Evolutionary conservation across 1,139 yeast genomes (phyloP).

Genomic region (Yamadazyma trypodendri): DNA sequence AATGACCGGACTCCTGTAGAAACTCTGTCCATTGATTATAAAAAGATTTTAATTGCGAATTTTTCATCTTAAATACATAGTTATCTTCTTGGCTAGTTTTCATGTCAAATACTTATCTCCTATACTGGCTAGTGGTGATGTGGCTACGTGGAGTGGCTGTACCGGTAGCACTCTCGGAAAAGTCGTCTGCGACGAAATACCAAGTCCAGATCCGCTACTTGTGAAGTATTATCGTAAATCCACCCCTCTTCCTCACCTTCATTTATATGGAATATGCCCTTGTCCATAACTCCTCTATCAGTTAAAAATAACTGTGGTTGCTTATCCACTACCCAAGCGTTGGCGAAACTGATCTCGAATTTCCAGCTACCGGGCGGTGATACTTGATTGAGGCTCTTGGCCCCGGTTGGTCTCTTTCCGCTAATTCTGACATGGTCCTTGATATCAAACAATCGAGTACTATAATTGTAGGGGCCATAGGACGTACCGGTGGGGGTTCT

Average conservation of each 20-base stretch:
- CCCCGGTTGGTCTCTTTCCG: constrained; percentile 66
- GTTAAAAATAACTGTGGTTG: constrained; percentile 53
- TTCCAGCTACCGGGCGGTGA: constrained; percentile 75
- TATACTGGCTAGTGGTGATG: too few relatives aligned
- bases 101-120: too few relatives aligned
- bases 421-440: constrained; percentile 51
- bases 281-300: constrained; percentile 38
- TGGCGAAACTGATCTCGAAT: constrained; percentile 53
- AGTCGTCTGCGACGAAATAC: constrained; percentile 58
- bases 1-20: constrained; percentile 55
- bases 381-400: constrained; percentile 52
- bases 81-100: too few relatives aligned
- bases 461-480: constrained; percentile 49
- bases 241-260: constrained; percentile 46
- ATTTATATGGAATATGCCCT: constrained; percentile 21
- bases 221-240: constrained; percentile 37
- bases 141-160: too few relatives aligned
- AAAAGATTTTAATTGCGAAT: constrained; percentile 3
- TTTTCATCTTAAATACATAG: too few relatives aligned
- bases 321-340: constrained; percentile 67
- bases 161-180: constrained; percentile 49
- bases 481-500: constrained; percentile 59
- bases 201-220: constrained; percentile 25
- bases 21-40: constrained; percentile 32
- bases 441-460: constrained; percentile 49